These are phyloP conservation scores for Claviceps sp. DNA, from an alignment of 2,329 filamentous ascomycete species.

Conservation along the genomic window DNA sequence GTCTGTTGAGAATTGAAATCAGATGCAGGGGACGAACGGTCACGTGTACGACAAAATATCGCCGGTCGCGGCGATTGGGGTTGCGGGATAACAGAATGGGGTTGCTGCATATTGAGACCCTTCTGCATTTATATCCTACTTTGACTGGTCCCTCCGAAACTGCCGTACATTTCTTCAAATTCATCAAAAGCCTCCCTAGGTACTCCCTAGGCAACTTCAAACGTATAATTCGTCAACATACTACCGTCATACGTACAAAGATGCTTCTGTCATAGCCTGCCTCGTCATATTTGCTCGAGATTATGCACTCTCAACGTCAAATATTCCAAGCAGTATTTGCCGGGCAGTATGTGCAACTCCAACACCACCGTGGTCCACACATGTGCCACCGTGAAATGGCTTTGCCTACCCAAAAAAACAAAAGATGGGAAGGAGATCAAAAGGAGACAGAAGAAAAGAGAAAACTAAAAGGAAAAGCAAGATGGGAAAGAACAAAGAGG, in stretches of 20 bases:
- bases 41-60: too few species aligned
- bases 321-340: not conserved
- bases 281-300: not conserved
- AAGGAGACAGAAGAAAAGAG: not conserved
- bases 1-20: too few species aligned
- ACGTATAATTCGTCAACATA: not conserved
- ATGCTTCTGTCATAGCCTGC: not conserved
- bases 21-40: too few species aligned
- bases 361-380: not conserved
- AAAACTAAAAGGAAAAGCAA: not conserved
- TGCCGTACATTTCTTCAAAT: too few species aligned
- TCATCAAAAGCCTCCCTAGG: too few species aligned
- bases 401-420: not conserved
- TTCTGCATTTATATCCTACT: too few species aligned
- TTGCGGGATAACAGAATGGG: too few species aligned
- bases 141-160: too few species aligned
- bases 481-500: not conserved
- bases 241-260: not conserved
- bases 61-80: too few species aligned
- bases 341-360: not conserved
- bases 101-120: too few species aligned
- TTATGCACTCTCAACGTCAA: not conserved
- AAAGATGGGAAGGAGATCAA: not conserved
- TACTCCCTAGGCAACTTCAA: not conserved
- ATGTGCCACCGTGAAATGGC: not conserved